Evolutionary conservation across 345 rosid genomes (phyloP).

Genomic region (Arabis hirsuta): DNA sequence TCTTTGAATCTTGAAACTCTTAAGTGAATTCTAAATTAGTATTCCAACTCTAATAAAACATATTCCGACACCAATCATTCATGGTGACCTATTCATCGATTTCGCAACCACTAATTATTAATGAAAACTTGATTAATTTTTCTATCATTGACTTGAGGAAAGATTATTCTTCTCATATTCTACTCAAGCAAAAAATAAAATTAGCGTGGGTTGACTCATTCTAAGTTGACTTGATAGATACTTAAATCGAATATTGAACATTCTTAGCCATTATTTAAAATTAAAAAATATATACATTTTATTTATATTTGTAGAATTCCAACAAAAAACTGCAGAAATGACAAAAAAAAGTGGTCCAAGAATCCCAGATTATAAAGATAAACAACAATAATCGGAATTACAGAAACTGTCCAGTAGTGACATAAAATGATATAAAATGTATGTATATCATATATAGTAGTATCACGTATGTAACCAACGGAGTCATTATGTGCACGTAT

Average conservation of each 20-base stretch:
- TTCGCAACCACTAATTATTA: not conserved
- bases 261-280: too few species aligned
- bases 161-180: not conserved
- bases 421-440: not conserved
- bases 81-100: not conserved
- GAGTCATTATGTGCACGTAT: too few species aligned
- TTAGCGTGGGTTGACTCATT: too few species aligned
- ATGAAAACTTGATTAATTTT: not conserved
- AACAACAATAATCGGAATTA: slow-evolving; percentile 14
- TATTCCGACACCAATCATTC: not conserved
- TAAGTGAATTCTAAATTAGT: too few species aligned
- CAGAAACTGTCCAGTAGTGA: slow-evolving; percentile 1
- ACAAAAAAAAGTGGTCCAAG: too few species aligned
- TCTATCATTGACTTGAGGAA: not conserved
- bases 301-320: too few species aligned
- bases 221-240: not conserved
- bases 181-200: too few species aligned
- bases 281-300: too few species aligned
- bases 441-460: too few species aligned
- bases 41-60: too few species aligned
- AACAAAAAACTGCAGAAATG: too few species aligned
- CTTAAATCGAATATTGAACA: not conserved
- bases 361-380: not conserved
- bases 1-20: too few species aligned
- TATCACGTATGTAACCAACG: not conserved